phyloP scores from a whole-genome alignment of 2,329 filamentous ascomycete genomes.

The Aquanectria penicillioides region DNA sequence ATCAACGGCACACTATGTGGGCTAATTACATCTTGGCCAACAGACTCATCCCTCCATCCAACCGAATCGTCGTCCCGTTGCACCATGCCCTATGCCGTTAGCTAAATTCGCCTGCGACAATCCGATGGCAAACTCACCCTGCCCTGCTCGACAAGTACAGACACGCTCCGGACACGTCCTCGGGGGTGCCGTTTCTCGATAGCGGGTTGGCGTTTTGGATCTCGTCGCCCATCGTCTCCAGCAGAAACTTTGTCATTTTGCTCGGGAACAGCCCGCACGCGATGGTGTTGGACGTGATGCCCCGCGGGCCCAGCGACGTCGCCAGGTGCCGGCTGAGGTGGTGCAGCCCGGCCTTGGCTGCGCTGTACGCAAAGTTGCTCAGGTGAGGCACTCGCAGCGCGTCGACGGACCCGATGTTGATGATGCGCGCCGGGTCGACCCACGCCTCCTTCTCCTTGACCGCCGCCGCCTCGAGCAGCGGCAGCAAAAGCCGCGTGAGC shows the following conservation, averaged over 20 bases:
- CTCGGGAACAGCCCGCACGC: slow-evolving; percentile 77
- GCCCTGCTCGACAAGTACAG: slow-evolving; percentile 75
- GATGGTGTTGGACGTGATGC: slow-evolving; percentile 73
- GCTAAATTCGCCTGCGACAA: slow-evolving; percentile 43
- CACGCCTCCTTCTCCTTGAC: slow-evolving; percentile 49
- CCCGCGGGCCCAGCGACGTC: slow-evolving; percentile 66
- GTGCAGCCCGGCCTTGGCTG: slow-evolving; percentile 72
- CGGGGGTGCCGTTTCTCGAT: slow-evolving; percentile 71
- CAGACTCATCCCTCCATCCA: slow-evolving; percentile 67
- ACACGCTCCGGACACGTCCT: slow-evolving; percentile 78
- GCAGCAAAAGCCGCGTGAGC: slow-evolving; percentile 69
- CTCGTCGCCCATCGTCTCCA: slow-evolving; percentile 63
- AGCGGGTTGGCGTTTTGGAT: slow-evolving; percentile 71
- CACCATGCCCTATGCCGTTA: slow-evolving; percentile 58
- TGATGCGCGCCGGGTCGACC: slow-evolving; percentile 63
- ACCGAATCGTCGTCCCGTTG: slow-evolving; percentile 71
- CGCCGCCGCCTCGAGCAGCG: slow-evolving; percentile 58
- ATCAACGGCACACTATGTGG: too few relatives aligned
- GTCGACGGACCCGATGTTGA: slow-evolving; percentile 74
- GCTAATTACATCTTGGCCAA: slow-evolving; percentile 59
- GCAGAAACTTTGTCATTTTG: slow-evolving; percentile 73
- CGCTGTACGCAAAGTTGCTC: slow-evolving; percentile 69
- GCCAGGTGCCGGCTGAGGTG: slow-evolving; percentile 70
- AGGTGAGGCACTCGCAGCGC: slow-evolving; percentile 68
- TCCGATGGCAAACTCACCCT: slow-evolving; percentile 53